phyloP scores from a whole-genome alignment of 2,329 filamentous ascomycete genomes.

The Nemania diffusa region DNA sequence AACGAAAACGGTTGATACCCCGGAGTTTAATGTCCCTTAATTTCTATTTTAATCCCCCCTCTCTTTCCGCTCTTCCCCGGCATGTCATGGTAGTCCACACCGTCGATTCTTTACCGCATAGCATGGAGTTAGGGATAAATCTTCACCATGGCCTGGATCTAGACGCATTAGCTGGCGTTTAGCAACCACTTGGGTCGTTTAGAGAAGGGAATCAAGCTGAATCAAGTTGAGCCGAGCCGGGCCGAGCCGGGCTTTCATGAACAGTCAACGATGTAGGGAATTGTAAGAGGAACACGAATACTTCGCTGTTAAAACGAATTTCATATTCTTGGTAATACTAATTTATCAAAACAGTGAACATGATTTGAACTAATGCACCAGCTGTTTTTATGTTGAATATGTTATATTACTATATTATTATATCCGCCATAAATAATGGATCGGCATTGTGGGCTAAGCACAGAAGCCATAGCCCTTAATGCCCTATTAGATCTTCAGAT shows the following conservation, averaged over 20 bases:
- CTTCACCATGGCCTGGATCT: slow-evolving; percentile 12
- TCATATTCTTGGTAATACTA: neutral
- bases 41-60: neutral
- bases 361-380: neutral
- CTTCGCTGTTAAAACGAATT: neutral
- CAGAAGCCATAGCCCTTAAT: neutral
- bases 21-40: neutral
- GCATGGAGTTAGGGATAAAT: slow-evolving; percentile 28
- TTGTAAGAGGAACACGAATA: neutral
- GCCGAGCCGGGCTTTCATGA: neutral
- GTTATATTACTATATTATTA: too few relatives aligned
- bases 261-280: neutral
- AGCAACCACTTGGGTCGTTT: neutral
- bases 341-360: neutral
- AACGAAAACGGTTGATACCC: slow-evolving; percentile 25
- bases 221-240: neutral
- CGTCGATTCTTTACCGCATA: slow-evolving; percentile 25
- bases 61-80: neutral
- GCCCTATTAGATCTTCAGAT: neutral
- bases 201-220: neutral
- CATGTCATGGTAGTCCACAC: neutral
- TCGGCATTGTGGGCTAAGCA: too few relatives aligned
- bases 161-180: slow-evolving; percentile 33
- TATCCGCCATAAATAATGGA: too few relatives aligned
- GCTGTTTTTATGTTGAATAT: neutral